Conservation (phyloP, 2,329 filamentous ascomycete genomes). For the Cladophialophora immunda region DNA sequence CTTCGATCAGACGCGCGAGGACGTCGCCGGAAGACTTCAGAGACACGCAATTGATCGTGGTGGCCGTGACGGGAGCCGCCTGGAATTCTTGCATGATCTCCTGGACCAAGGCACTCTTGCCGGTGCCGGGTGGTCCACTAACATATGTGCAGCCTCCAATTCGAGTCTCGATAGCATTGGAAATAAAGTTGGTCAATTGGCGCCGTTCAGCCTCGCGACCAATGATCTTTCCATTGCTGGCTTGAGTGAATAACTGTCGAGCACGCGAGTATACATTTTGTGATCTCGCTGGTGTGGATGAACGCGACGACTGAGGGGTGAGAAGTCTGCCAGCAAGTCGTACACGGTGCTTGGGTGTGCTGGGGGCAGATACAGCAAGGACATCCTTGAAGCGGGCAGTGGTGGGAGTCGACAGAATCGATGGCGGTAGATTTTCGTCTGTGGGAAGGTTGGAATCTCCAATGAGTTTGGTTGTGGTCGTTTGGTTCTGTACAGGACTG, state of each 20-base stretch:
- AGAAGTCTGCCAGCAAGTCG: constrained; percentile 77
- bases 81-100: constrained; percentile 74
- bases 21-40: constrained; percentile 88
- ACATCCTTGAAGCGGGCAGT: constrained; percentile 81
- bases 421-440: constrained; percentile 56
- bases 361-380: constrained; percentile 71
- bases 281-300: constrained; percentile 72
- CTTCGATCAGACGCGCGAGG: constrained; percentile 78
- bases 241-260: constrained; percentile 84
- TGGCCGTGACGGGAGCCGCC: constrained; percentile 67
- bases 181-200: constrained; percentile 75
- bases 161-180: constrained; percentile 66
- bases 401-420: constrained; percentile 56
- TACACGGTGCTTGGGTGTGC: constrained; percentile 85
- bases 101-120: constrained; percentile 92
- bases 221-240: constrained; percentile 76
- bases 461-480: constrained; percentile 36
- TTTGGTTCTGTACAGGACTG: constrained; percentile 35
- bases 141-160: constrained; percentile 88
- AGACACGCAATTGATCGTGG: constrained; percentile 96
- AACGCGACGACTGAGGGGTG: constrained; percentile 80
- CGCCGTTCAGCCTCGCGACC: constrained; percentile 76
- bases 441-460: constrained; percentile 21
- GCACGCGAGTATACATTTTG: constrained; percentile 86
- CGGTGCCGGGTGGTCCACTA: constrained; percentile 93